phyloP scores from a whole-genome alignment of 768 basidiomycete species.

The Lentinula guzmanii region DNA sequence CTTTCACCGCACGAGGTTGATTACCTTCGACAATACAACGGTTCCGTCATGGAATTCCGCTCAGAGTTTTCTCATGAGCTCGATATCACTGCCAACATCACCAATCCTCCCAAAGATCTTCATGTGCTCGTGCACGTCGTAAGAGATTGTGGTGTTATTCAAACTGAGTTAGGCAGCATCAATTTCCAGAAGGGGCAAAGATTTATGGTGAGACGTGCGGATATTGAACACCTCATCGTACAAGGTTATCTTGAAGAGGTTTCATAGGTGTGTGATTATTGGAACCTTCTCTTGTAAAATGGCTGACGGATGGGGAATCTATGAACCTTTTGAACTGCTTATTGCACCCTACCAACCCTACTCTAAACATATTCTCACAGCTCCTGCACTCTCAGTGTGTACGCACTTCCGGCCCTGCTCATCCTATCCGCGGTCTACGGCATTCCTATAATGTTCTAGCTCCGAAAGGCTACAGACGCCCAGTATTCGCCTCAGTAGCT shows the following conservation, averaged over 20 bases:
- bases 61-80: constrained; percentile 80
- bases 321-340: neutral
- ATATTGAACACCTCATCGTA: constrained; percentile 91
- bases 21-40: constrained; percentile 77
- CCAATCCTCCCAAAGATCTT: constrained; percentile 81
- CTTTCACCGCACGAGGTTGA: constrained; percentile 80
- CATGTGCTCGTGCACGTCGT: constrained; percentile 85
- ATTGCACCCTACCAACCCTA: neutral
- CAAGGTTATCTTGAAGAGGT: constrained; percentile 92
- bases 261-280: constrained; percentile 17
- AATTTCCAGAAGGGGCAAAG: constrained; percentile 88
- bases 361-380: too few relatives aligned
- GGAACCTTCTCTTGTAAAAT: neutral
- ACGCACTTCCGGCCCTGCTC: neutral
- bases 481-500: neutral
- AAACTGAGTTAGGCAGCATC: constrained; percentile 86
- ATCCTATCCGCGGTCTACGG: neutral
- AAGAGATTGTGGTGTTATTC: constrained; percentile 85
- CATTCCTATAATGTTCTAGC: neutral
- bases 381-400: too few relatives aligned
- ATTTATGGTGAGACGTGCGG: constrained; percentile 81
- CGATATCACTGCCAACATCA: constrained; percentile 81
- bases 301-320: neutral
- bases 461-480: neutral
- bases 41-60: constrained; percentile 78